Conservation (phyloP, 2,329 filamentous ascomycete species). For the Talaromyces sp. region DNA sequence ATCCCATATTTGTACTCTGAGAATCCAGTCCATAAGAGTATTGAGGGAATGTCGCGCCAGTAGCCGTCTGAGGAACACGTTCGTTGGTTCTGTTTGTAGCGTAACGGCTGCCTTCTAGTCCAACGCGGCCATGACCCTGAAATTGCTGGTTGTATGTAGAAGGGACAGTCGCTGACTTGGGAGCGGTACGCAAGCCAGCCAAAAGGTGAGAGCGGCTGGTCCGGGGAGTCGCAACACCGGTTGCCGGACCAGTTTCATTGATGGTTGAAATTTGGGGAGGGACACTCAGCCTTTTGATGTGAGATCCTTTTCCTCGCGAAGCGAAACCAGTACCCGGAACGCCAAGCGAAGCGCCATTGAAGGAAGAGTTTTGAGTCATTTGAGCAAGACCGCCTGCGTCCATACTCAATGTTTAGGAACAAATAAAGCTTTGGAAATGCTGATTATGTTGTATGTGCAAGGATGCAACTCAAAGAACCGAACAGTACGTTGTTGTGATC, state of each 20-base stretch:
- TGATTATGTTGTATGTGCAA: conserved; percentile 21
- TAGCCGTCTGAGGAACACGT: conserved; percentile 58
- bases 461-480: conserved; percentile 11
- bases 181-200: conserved; percentile 86
- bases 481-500: conserved; percentile 6
- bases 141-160: conserved; percentile 57
- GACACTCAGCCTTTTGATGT: conserved; percentile 83
- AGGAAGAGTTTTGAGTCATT: conserved; percentile 86
- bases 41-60: conserved; percentile 52
- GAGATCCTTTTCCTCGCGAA: conserved; percentile 77
- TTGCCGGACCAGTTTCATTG: conserved; percentile 62
- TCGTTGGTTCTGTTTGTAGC: conserved; percentile 40
- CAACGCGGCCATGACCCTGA: conserved; percentile 44
- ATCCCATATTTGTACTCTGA: conserved; percentile 18
- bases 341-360: conserved; percentile 65
- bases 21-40: conserved; percentile 38
- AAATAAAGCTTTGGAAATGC: conserved; percentile 26
- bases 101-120: conserved; percentile 49
- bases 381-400: conserved; percentile 99
- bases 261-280: conserved; percentile 69
- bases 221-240: conserved; percentile 73
- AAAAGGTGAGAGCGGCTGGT: conserved; percentile 94
- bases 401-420: conserved; percentile 49
- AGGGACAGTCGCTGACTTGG: conserved; percentile 76
- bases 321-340: conserved; percentile 78